phyloP scores from a whole-genome alignment of 305 asterid genomes.

The Fraxinus velutina region DNA sequence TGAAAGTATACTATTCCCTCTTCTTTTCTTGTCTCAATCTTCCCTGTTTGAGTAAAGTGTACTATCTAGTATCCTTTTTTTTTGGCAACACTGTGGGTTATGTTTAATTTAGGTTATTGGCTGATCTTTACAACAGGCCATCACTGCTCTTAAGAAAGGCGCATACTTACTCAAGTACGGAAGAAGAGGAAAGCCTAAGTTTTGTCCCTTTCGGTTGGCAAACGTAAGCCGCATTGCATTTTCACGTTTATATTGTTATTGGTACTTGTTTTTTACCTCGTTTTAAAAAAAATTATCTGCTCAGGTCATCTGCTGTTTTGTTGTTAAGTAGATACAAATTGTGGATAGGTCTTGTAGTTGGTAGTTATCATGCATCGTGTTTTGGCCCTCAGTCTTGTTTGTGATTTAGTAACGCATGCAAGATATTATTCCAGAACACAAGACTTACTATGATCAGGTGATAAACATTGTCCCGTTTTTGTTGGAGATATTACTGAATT shows the following conservation, averaged over 20 bases:
- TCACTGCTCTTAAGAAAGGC: constrained; percentile 88
- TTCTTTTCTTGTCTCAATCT: constrained; percentile 1
- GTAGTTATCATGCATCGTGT: background rate
- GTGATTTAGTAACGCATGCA: background rate
- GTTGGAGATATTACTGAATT: constrained; percentile 6
- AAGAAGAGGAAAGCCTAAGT: constrained; percentile 96
- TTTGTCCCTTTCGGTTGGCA: constrained; percentile 90
- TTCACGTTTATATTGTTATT: constrained; percentile 17
- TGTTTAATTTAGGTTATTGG: constrained; percentile 28
- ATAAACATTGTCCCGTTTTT: constrained; percentile 8
- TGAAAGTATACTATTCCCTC: background rate
- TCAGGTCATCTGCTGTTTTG: constrained; percentile 10
- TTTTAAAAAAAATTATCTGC: constrained; percentile 6
- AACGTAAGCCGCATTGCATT: constrained; percentile 51
- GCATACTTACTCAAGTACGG: constrained; percentile 89
- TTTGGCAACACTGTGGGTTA: constrained; percentile 13
- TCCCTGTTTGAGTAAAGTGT: constrained; percentile 18
- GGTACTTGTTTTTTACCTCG: constrained; percentile 19
- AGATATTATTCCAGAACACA: constrained; percentile 1
- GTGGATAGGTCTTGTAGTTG: constrained; percentile 14
- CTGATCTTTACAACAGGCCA: constrained; percentile 59
- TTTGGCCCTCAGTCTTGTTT: background rate
- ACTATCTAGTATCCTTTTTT: background rate
- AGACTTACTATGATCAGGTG: background rate
- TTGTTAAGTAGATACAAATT: constrained; percentile 13